Percentiles rank a stretch among this genome's conserved stretches.
These are phyloP conservation scores for Ogataea angusta DNA, from an alignment of 805 yeast genomes.

Conservation along the genomic window DNA sequence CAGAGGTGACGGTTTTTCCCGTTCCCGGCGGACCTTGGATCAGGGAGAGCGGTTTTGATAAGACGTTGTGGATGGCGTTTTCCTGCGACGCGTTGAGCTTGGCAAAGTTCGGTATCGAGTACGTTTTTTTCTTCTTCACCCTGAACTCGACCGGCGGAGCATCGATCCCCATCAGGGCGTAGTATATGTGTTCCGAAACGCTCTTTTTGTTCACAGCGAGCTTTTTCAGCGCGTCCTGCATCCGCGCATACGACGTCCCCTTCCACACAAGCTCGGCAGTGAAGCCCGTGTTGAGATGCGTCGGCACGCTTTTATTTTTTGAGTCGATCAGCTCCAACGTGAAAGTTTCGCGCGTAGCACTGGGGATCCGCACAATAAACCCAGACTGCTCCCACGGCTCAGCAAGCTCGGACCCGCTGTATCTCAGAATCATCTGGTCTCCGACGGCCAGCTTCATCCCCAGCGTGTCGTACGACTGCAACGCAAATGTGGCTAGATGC, in stretches of 20 bases:
- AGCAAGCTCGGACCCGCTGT: constrained; percentile 48
- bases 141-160: constrained; percentile 61
- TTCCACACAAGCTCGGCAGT: constrained; percentile 90
- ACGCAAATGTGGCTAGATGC: constrained; percentile 64
- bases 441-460: constrained; percentile 77
- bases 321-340: constrained; percentile 61
- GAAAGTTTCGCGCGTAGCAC: constrained; percentile 60
- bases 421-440: constrained; percentile 71
- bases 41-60: constrained; percentile 69
- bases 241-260: constrained; percentile 75
- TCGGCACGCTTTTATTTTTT: constrained; percentile 47
- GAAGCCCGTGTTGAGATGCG: constrained; percentile 59
- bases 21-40: constrained; percentile 98
- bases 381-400: constrained; percentile 75
- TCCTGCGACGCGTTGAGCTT: constrained; percentile 75
- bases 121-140: constrained; percentile 54
- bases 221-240: constrained; percentile 70
- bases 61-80: constrained; percentile 67
- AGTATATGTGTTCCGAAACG: constrained; percentile 71
- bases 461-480: constrained; percentile 63
- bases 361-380: constrained; percentile 67
- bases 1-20: constrained; percentile 92
- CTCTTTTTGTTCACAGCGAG: constrained; percentile 72
- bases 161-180: constrained; percentile 77
- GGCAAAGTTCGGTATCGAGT: constrained; percentile 65